phyloP scores from a whole-genome alignment of 2,329 filamentous ascomycete genomes.

The Metarhizium album region DNA sequence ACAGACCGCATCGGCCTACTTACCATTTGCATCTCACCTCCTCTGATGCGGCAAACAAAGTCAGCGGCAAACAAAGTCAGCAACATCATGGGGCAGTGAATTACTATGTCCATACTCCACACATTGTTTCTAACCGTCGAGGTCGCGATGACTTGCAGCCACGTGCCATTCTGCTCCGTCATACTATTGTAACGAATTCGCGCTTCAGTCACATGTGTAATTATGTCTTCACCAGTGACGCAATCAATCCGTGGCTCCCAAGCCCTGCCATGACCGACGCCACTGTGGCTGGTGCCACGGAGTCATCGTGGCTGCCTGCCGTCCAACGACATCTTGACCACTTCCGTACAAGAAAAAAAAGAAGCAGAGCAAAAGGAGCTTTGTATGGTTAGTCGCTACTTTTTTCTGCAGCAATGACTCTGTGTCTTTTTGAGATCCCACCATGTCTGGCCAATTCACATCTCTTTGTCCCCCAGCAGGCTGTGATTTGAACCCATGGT shows the following conservation, averaged over 20 bases:
- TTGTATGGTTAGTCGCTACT: too few species aligned
- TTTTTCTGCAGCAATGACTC: too few species aligned
- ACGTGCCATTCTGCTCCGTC: not conserved
- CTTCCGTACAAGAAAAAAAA: not conserved
- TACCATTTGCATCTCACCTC: not conserved
- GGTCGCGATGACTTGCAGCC: not conserved
- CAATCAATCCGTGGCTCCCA: not conserved
- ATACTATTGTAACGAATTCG: not conserved
- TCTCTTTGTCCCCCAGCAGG: too few species aligned
- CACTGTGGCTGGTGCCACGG: constrained; percentile 7
- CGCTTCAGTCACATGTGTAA: too few species aligned
- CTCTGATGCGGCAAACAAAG: too few species aligned
- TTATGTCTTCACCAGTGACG: not conserved
- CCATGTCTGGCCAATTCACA: too few species aligned
- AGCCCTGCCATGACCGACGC: not conserved
- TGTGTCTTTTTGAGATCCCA: too few species aligned
- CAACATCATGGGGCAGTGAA: not conserved
- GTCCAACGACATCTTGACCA: not conserved
- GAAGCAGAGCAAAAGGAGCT: too few species aligned
- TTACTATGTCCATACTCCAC: too few species aligned
- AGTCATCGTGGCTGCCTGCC: not conserved
- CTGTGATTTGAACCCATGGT: too few species aligned
- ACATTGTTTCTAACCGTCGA: too few species aligned
- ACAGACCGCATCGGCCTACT: not conserved
- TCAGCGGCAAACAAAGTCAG: not conserved